These are phyloP conservation scores for Chernovozyma aurita DNA, from an alignment of 1,139 yeast genomes.

Conservation along the genomic window DNA sequence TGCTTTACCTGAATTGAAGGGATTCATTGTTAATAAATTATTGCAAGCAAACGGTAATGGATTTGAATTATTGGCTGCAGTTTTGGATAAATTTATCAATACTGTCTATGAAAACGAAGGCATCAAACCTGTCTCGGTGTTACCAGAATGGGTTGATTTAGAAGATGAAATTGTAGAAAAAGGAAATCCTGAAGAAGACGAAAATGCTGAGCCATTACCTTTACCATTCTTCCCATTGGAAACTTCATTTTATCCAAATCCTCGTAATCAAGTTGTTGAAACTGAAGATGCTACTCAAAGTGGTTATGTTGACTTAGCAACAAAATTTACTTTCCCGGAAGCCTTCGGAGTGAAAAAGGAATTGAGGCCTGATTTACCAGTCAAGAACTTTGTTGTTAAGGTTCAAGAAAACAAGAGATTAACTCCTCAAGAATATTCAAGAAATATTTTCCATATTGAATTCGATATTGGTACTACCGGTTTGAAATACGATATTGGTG, in stretches of 20 bases:
- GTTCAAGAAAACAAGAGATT: slow-evolving; percentile 90
- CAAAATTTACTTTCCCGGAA: slow-evolving; percentile 75
- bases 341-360: slow-evolving; percentile 55
- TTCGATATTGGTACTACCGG: slow-evolving; percentile 91
- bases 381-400: slow-evolving; percentile 78
- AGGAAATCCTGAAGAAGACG: slow-evolving; percentile 18
- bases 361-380: slow-evolving; percentile 88
- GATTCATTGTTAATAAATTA: slow-evolving; percentile 71
- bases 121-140: slow-evolving; percentile 40
- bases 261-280: slow-evolving; percentile 36
- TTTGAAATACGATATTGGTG: slow-evolving; percentile 88
- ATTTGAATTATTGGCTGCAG: slow-evolving; percentile 80
- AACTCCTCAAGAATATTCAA: slow-evolving; percentile 86
- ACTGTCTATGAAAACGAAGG: slow-evolving; percentile 46
- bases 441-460: slow-evolving; percentile 96
- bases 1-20: slow-evolving; percentile 58
- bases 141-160: slow-evolving; percentile 41
- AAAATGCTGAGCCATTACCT: slow-evolving; percentile 22
- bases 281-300: slow-evolving; percentile 34
- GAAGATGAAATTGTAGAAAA: slow-evolving; percentile 16
- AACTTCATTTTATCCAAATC: slow-evolving; percentile 57
- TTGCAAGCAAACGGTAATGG: slow-evolving; percentile 79
- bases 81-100: slow-evolving; percentile 64
- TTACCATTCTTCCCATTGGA: slow-evolving; percentile 55
- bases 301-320: slow-evolving; percentile 54